phyloP scores from a whole-genome alignment of 345 rosid genomes.

The Xanthoceras sorbifolium region DNA sequence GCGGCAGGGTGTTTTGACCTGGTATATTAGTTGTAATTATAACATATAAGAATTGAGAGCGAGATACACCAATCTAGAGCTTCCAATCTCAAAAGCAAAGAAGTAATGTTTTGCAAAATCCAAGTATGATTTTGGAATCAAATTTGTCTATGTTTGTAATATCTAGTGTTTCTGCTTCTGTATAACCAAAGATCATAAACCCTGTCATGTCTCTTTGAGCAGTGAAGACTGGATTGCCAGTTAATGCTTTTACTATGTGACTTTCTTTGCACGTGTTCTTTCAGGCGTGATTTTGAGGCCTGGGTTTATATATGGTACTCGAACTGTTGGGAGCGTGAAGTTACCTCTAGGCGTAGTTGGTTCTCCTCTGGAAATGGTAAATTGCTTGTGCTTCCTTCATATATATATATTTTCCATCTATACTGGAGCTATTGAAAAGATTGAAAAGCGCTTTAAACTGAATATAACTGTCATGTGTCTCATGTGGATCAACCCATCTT shows the following conservation, averaged over 20 bases:
- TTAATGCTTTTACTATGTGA: neutral
- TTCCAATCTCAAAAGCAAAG: neutral
- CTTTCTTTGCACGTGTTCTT: conserved; percentile 5
- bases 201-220: neutral
- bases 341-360: conserved; percentile 84
- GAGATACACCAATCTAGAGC: neutral
- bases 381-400: conserved; percentile 5
- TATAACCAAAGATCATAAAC: neutral
- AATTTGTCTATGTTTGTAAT: neutral
- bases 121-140: neutral
- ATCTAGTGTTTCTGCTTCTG: neutral
- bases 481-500: neutral
- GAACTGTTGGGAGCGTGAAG: conserved; percentile 74
- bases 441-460: neutral
- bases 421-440: neutral
- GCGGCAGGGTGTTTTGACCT: too few species aligned
- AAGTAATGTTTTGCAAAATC: neutral
- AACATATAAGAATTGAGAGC: neutral
- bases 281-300: conserved; percentile 92
- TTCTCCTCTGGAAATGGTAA: conserved; percentile 91
- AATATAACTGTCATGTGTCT: neutral
- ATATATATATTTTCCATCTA: neutral
- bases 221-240: neutral
- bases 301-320: conserved; percentile 94
- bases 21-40: neutral